Evolutionary conservation across 345 rosid species (phyloP).

Genomic region (Moricandia moricandioides): DNA sequence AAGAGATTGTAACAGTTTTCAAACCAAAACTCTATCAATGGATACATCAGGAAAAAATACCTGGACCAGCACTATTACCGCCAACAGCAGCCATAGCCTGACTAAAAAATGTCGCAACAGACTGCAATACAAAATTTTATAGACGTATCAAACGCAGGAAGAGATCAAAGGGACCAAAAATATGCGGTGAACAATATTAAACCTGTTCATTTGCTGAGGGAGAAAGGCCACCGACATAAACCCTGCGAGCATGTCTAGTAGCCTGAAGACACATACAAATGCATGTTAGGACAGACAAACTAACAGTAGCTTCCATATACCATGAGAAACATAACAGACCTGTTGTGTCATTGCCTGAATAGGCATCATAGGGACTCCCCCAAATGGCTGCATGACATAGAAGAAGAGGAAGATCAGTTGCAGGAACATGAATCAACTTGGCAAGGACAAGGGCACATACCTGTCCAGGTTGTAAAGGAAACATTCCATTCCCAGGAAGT

Average conservation of each 20-base stretch:
- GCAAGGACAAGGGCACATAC: constrained; percentile 23
- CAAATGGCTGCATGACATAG: constrained; percentile 30
- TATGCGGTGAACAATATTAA: constrained; percentile 4
- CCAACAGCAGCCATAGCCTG: constrained; percentile 52
- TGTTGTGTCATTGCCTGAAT: constrained; percentile 55
- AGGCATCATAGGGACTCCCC: constrained; percentile 44
- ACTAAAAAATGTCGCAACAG: constrained; percentile 51
- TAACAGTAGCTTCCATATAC: neutral
- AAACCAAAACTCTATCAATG: neutral
- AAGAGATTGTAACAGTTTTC: neutral
- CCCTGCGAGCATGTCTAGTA: constrained; percentile 48
- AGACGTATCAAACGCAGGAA: constrained; percentile 7
- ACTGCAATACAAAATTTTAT: constrained; percentile 27
- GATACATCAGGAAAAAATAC: constrained; percentile 17
- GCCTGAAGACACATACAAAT: constrained; percentile 32
- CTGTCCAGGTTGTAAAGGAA: constrained; percentile 42
- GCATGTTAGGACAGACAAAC: neutral
- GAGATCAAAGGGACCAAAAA: neutral
- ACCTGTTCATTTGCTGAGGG: constrained; percentile 50
- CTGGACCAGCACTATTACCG: constrained; percentile 57
- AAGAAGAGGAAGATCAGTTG: neutral
- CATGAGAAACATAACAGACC: constrained; percentile 26
- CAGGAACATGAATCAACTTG: constrained; percentile 9
- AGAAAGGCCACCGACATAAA: constrained; percentile 49
- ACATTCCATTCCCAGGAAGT: constrained; percentile 36